These are phyloP conservation scores for Penicillium digitatum DNA, from an alignment of 2,329 filamentous ascomycete species.

Conservation along the genomic window DNA sequence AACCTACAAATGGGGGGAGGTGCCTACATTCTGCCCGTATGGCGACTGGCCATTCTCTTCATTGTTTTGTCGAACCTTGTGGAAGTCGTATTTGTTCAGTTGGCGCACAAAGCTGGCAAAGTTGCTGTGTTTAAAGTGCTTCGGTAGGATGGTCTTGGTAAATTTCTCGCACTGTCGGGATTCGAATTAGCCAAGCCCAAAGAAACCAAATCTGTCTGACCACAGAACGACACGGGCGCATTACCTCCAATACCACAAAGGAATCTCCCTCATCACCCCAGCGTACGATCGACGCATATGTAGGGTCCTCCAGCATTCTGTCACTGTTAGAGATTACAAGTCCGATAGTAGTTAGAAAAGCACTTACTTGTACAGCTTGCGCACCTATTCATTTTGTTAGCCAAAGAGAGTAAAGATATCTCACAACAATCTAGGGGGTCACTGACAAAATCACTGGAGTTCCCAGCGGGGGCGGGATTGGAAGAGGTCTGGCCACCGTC, in stretches of 20 bases:
- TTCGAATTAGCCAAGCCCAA: conserved; percentile 16
- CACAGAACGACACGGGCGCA: conserved; percentile 17
- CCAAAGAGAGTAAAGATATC: not conserved
- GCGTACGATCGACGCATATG: conserved; percentile 85
- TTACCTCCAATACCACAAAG: conserved; percentile 94
- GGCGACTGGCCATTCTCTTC: conserved; percentile 78
- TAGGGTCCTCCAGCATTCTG: conserved; percentile 94
- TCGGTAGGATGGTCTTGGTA: conserved; percentile 91
- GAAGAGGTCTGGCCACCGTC: conserved; percentile 44
- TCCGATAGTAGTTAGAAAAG: conserved; percentile 38
- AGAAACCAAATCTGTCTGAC: not conserved
- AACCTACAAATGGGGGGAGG: not conserved
- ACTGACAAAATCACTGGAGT: conserved; percentile 94
- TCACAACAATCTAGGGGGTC: conserved; percentile 2
- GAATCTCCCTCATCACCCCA: conserved; percentile 95
- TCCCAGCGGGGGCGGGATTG: conserved; percentile 57
- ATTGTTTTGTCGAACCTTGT: conserved; percentile 91
- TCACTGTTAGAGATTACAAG: conserved; percentile 16
- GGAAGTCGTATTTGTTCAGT: conserved; percentile 96
- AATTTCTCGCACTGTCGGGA: conserved; percentile 87
- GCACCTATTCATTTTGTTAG: conserved; percentile 61
- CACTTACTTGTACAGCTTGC: conserved; percentile 96
- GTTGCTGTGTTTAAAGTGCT: conserved; percentile 99
- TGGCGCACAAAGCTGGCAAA: conserved; percentile 96
- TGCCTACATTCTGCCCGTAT: conserved; percentile 69